These are phyloP conservation scores for Syzygium jambos DNA, from an alignment of 345 rosid genomes.

Conservation along the genomic window DNA sequence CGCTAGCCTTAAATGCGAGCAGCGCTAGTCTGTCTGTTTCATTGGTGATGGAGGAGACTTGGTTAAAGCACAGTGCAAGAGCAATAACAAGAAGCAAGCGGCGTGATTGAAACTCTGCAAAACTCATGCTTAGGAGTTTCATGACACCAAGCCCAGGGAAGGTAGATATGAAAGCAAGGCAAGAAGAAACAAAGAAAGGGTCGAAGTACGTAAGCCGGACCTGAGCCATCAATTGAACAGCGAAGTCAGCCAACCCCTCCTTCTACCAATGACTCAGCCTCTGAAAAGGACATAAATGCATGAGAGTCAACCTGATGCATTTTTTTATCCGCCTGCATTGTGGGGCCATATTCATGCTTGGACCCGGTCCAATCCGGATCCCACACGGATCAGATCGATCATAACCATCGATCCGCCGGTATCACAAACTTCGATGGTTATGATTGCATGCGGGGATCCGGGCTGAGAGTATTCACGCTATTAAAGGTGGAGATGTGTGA, in stretches of 20 bases:
- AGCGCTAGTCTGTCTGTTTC: not conserved
- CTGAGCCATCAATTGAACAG: not conserved
- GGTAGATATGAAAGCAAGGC: not conserved
- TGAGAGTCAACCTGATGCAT: not conserved
- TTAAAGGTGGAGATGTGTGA: no score
- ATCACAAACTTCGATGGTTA: not conserved
- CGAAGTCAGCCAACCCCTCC: not conserved
- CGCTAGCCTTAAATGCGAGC: not conserved
- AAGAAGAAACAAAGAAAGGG: not conserved
- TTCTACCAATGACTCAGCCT: not conserved
- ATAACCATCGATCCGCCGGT: not conserved
- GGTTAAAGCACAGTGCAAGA: not conserved
- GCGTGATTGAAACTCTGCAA: not conserved
- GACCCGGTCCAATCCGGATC: not conserved
- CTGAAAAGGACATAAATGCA: not conserved
- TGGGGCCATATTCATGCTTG: not conserved
- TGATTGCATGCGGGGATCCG: not conserved
- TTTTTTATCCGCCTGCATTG: not conserved
- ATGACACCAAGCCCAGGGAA: not conserved
- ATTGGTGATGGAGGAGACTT: not conserved
- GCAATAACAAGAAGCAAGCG: not conserved
- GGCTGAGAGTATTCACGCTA: not conserved
- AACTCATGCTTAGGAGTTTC: not conserved
- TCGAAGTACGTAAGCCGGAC: no score
- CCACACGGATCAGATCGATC: not conserved